Evolutionary conservation across 176 grass and related monocot species (phyloP), one percentile per base, ranked within the genome.

Genomic region (Alloteropsis semialata): DNA sequence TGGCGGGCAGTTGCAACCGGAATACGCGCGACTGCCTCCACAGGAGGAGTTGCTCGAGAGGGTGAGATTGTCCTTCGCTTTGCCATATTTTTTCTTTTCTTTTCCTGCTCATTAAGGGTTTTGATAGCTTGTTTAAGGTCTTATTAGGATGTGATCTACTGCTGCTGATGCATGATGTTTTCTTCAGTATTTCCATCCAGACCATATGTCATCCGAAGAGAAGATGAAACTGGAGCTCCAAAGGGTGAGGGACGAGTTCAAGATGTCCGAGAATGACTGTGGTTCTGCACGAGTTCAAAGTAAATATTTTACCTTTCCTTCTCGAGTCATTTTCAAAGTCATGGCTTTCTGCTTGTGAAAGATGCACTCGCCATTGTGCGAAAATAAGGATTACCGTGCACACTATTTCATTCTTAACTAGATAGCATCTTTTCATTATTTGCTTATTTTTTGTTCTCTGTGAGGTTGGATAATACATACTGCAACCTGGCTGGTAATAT

Each of bases 211-310:
- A 44, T 91, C 93, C 0, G 96, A 88, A 54, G 96, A 96, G 85
- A 96, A 96, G 77, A 87, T 99, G 96, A 99, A 99, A 75, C 64
- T 96, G 69, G 89, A 94, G 68, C 93, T 99, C 57, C 81, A 94
- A 73, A 88, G 65, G 79, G 96, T 92, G 27, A 91, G 96, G 77
- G 89, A 99, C 18, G 93, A 99, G 81, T 96, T 99, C 83, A 99
- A 96, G 81, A 90, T 96, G 96, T 94, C 93, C 0, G 96, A 99
- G 73, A 93, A 89, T 10, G 93, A 99, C 81, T 96, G 93, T 75
- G 93, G 96, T 41, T 99, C 96, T 71, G 89, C 91, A 65, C 86
- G 93, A 73, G 91, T 99, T 84, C 93, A 99, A 89, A 92, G 96
- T 96, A 83, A 86, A 49, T 76, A 79, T 73, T 60, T 72, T 32